A percentile compares a stretch with the other conserved stretches of the same genome.
phyloP scores from a whole-genome alignment of 1,284 basidiomycete genomes.

The Serendipita sp. region DNA sequence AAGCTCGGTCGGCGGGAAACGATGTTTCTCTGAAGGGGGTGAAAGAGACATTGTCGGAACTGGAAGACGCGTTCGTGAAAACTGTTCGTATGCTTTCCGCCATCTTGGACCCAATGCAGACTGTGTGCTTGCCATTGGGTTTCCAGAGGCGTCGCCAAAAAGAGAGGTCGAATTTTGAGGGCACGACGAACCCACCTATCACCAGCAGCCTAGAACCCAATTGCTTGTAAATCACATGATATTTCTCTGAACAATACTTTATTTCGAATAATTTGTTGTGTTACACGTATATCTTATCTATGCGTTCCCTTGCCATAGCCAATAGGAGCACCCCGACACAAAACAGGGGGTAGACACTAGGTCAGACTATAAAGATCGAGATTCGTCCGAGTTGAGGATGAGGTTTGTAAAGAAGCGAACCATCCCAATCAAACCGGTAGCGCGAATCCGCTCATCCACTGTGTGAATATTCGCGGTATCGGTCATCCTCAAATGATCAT shows the following conservation, averaged over 20 bases:
- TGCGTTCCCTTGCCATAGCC: too few species aligned
- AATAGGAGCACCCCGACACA: too few species aligned
- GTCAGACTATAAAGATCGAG: background rate
- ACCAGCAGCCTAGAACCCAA: too few species aligned
- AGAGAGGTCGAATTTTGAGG: background rate
- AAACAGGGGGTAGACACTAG: too few species aligned
- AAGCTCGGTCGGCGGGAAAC: background rate
- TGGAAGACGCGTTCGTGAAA: background rate
- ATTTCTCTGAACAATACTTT: background rate
- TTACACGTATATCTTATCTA: too few species aligned
- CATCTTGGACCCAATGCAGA: background rate
- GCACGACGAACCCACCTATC: background rate
- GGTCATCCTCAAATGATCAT: slow-evolving; percentile 20
- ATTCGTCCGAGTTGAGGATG: slow-evolving; percentile 22
- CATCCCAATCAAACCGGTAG: slow-evolving; percentile 18
- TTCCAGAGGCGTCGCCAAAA: background rate
- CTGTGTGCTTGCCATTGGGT: background rate
- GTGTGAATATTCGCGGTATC: slow-evolving; percentile 19
- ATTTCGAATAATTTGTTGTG: too few species aligned
- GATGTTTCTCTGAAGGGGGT: background rate
- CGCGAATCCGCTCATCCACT: slow-evolving; percentile 23
- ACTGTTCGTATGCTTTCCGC: background rate
- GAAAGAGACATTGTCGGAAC: slow-evolving; percentile 3
- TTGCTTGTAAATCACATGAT: too few species aligned
- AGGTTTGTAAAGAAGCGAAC: slow-evolving; percentile 24